Evolutionary conservation across 148 eudicot species (phyloP), one percentile per base, ranked within the genome.

Genomic region (Pharnaceum exiguum): DNA sequence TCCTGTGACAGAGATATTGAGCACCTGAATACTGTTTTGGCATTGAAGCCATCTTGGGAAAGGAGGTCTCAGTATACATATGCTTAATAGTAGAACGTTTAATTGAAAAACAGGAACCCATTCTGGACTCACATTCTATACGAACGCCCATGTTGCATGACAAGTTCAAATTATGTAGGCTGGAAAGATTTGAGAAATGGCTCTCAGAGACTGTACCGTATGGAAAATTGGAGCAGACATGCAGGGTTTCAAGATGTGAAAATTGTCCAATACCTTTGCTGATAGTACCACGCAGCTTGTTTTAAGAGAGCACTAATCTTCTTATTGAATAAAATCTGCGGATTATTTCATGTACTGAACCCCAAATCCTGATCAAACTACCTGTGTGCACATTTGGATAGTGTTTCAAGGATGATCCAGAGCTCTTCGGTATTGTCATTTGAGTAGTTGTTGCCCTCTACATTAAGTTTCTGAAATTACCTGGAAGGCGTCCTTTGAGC

Each of bases 261-360:
- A 81, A 75, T 39, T 32, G 47, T 3, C 28, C 45, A 2, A 67
- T 18, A 3, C 35, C 55, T 18, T 13, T 43, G 17, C 51, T 46
- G 12, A 77, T 24, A 5, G 51, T 64, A 2, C 71, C 77, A 16
- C 37, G 53, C 10, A 80, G 15, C 25, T 31, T 32, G 33, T 72
- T 75, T n/a, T 15, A 0, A 3, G 5, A 0, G 3, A 69, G 36
- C 2, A 10, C 0, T 19, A 79, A 50, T 4, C 18, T 5, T 23
- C 0, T 50, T 16, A 72, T 54, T 3, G 63, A 68, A 16, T 53
- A 31, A 49, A 73, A 65, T 16, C 16, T 19, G 2, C 30, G 37
- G 2, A 70, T 52, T 7, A 12, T 32, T 18, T 77, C 60, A 5
- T 75, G 77, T 10, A 77, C 23, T 7, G 60, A 57, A n/a, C 69